Conservation (phyloP, 176 grass and related monocot genomes). For the Carex pumila region DNA sequence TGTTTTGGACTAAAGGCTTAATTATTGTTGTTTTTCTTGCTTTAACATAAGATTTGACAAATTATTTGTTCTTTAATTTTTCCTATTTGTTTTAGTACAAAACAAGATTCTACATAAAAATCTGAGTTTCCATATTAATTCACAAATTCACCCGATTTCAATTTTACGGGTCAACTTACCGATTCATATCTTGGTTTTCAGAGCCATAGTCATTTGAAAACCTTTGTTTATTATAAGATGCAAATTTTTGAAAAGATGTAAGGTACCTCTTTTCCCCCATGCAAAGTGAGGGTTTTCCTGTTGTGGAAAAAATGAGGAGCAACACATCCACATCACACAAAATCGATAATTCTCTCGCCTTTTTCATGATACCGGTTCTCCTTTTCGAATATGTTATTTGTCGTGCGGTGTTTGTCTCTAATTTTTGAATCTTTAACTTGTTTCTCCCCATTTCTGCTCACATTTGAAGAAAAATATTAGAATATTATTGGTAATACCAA, state of each 20-base stretch:
- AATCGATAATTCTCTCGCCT: slow-evolving; percentile 32
- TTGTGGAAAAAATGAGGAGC: slow-evolving; percentile 33
- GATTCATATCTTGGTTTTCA: no score
- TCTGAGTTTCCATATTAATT: no score
- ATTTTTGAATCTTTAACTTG: slow-evolving; percentile 32
- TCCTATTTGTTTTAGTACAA: no score
- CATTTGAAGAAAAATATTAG: background rate
- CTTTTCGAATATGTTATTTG: slow-evolving; percentile 39
- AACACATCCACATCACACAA: slow-evolving; percentile 38
- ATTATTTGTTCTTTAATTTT: no score
- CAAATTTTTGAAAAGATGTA: background rate
- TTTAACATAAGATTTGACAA: no score
- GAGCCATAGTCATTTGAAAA: no score
- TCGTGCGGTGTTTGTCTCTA: slow-evolving; percentile 15
- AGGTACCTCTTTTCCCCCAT: slow-evolving; percentile 28
- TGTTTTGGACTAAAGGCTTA: no score
- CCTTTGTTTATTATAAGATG: background rate
- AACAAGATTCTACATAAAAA: no score
- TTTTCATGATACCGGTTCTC: slow-evolving; percentile 28
- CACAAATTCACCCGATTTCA: no score
- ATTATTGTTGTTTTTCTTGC: no score
- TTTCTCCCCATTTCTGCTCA: slow-evolving; percentile 28
- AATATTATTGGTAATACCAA: background rate
- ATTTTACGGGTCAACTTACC: no score
- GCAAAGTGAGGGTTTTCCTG: slow-evolving; percentile 30